Evolutionary conservation across 345 rosid species (phyloP).

Genomic region (Rubroshorea leprosula): DNA sequence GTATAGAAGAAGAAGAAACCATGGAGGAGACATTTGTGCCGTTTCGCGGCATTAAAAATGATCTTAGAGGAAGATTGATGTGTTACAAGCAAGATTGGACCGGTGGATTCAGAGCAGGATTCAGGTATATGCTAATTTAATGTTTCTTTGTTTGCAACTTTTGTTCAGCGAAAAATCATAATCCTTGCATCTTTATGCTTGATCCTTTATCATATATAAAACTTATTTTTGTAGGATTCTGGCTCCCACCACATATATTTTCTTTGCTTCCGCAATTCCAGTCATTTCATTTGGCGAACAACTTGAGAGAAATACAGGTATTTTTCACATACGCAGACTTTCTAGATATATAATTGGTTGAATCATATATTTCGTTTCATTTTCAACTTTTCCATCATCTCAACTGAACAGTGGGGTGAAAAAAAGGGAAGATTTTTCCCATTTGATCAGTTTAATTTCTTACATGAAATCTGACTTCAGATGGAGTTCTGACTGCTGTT

Average conservation of each 20-base stretch:
- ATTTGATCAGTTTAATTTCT: not conserved
- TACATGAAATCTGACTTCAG: constrained; percentile 24
- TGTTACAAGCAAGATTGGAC: constrained; percentile 96
- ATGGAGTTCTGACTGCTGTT: constrained; percentile 91
- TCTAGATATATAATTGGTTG: too few relatives aligned
- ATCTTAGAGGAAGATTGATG: constrained; percentile 69
- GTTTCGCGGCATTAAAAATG: constrained; percentile 77
- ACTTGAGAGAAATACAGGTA: constrained; percentile 86
- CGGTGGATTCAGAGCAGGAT: constrained; percentile 75
- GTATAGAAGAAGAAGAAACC: constrained; percentile 2
- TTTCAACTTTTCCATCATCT: too few relatives aligned
- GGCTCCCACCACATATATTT: constrained; percentile 97
- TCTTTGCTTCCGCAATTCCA: constrained; percentile 97
- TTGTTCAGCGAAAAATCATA: constrained; percentile 1
- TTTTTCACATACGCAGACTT: too few relatives aligned
- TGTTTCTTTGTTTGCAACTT: not conserved
- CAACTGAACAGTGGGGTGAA: too few relatives aligned
- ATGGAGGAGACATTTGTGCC: constrained; percentile 98
- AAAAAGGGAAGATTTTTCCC: not conserved
- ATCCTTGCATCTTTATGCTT: not conserved
- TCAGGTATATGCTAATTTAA: constrained; percentile 40
- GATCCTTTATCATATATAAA: too few relatives aligned
- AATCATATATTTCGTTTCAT: too few relatives aligned
- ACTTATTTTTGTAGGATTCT: constrained; percentile 55
- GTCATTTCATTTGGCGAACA: constrained; percentile 99